A percentile compares a stretch with the other conserved stretches of the same genome.
Evolutionary conservation across 352 stramenopile species (phyloP).

Genomic region (Pythium sp.): DNA sequence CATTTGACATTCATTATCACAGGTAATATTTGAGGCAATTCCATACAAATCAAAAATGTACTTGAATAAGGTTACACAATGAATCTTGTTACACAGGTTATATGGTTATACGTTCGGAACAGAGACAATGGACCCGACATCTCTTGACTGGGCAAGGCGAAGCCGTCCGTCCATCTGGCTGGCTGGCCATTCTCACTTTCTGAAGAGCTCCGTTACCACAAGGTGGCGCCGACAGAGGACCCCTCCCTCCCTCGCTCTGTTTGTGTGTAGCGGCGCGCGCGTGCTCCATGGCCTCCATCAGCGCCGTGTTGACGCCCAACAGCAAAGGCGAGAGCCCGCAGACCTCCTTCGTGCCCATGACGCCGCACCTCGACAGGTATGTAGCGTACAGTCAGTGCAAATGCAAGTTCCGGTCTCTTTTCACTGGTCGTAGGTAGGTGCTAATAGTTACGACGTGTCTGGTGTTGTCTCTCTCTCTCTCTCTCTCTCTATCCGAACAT

Average conservation of each 20-base stretch:
- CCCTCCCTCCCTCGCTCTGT: no score
- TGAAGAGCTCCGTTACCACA: background rate
- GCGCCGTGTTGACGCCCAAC: background rate
- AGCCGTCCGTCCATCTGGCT: background rate
- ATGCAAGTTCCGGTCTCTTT: no score
- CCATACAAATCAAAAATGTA: background rate
- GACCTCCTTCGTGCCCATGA: slow-evolving; percentile 26
- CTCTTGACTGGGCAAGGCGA: background rate
- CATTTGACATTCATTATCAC: background rate
- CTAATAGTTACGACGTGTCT: background rate
- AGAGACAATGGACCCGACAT: background rate
- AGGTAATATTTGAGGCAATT: background rate
- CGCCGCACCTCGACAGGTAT: slow-evolving; percentile 30
- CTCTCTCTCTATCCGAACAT: no score
- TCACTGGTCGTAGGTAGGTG: no score
- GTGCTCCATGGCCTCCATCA: slow-evolving; percentile 3
- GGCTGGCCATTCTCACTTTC: background rate
- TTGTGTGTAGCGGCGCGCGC: background rate
- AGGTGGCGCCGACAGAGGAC: no score
- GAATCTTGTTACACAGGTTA: background rate
- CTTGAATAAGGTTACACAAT: background rate
- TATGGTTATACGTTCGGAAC: background rate
- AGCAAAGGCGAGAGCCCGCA: slow-evolving; percentile 20
- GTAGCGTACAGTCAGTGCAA: no score
- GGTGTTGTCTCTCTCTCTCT: slow-evolving; percentile 20